A percentile compares a stretch with the other conserved stretches of the same genome.
These are phyloP conservation scores for Trichosanthes cucumerina DNA, from an alignment of 306 rosid species.

Conservation along the genomic window DNA sequence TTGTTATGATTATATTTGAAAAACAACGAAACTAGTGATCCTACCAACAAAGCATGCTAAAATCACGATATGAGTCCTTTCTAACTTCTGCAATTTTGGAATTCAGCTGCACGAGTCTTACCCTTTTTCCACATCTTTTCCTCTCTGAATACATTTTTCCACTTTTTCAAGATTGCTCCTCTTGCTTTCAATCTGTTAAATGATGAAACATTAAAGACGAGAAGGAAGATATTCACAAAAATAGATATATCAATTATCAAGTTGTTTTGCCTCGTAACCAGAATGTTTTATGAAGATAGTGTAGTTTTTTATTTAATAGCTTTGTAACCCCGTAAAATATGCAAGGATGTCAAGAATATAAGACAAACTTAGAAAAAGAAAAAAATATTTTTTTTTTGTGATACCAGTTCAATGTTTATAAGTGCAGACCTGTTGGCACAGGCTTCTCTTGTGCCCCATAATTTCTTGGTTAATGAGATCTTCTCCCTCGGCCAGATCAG, in stretches of 20 bases:
- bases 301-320: background rate
- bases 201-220: constrained; percentile 11
- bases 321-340: background rate
- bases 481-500: constrained; percentile 73
- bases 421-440: constrained; percentile 51
- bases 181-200: constrained; percentile 52
- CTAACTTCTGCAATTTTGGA: background rate
- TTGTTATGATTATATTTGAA: background rate
- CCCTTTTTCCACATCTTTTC: constrained; percentile 49
- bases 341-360: background rate
- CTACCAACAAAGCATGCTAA: background rate
- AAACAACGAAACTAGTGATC: background rate
- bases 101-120: constrained; percentile 5
- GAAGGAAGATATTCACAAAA: constrained; percentile 11
- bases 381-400: background rate
- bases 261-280: background rate
- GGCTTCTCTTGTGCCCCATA: constrained; percentile 47
- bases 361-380: constrained; percentile 9
- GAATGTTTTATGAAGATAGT: background rate
- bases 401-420: background rate
- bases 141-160: constrained; percentile 46
- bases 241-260: background rate
- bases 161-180: constrained; percentile 48
- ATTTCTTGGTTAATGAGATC: constrained; percentile 60
- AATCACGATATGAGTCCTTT: background rate